Evolutionary conservation across 108 stramenopile genomes (phyloP).

Genomic region (Nitzschia sp.): DNA sequence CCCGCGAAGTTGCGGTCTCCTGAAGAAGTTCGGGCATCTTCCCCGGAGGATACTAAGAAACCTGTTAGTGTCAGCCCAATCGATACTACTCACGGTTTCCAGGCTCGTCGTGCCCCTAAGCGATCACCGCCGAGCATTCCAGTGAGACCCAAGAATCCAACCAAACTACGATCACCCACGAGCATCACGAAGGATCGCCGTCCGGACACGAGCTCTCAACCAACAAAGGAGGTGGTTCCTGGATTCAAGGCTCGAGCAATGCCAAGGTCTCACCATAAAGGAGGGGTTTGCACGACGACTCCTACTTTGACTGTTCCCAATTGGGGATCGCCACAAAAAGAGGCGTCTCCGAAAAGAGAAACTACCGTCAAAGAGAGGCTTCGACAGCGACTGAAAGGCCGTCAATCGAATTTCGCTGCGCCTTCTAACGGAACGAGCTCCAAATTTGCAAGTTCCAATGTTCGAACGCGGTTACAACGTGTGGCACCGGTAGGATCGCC

Average conservation of each 20-base stretch:
- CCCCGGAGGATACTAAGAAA: no score
- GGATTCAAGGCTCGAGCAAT: background rate
- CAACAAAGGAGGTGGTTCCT: no score
- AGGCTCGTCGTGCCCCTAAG: constrained; percentile 1
- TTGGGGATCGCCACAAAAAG: background rate
- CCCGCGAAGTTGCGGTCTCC: constrained; percentile 27
- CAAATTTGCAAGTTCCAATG: background rate
- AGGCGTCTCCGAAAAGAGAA: background rate
- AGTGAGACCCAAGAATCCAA: constrained; percentile 9
- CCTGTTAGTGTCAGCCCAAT: background rate
- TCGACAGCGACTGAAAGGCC: background rate
- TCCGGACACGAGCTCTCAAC: no score
- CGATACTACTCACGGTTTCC: background rate
- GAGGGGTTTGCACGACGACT: background rate
- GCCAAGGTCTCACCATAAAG: background rate
- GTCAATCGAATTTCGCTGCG: background rate
- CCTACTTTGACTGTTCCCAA: constrained; percentile 1
- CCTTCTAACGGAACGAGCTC: background rate
- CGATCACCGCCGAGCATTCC: constrained; percentile 15
- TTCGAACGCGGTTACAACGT: background rate
- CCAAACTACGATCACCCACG: constrained; percentile 14
- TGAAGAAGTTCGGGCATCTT: background rate
- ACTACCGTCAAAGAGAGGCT: background rate
- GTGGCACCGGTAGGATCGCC: background rate
- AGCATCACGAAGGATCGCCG: no score